A percentile compares a stretch with the other conserved stretches of the same genome.
Evolutionary conservation across 768 basidiomycete genomes (phyloP).

Genomic region (Mycena polygramma): DNA sequence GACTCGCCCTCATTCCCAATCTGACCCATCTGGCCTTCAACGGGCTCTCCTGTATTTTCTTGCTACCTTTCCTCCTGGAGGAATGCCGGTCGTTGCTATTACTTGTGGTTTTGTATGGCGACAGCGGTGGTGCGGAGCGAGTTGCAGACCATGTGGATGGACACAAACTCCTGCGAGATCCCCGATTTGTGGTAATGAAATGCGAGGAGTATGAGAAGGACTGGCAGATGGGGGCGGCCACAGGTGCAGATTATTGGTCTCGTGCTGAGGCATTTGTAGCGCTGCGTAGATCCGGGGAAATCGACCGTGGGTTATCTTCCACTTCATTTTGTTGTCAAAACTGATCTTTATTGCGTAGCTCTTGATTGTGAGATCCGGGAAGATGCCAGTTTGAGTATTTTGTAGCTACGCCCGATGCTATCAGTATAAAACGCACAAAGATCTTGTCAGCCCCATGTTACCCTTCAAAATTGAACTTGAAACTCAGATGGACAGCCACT

Average conservation of each 20-base stretch:
- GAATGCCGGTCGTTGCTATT: not conserved
- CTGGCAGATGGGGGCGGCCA: slow-evolving; percentile 8
- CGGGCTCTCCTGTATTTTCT: not conserved
- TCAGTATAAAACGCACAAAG: too few species aligned
- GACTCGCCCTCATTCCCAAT: not conserved
- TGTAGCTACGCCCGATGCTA: too few species aligned
- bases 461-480: too few species aligned
- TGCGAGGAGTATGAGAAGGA: not conserved
- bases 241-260: slow-evolving; percentile 4
- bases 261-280: slow-evolving; percentile 2
- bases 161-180: not conserved
- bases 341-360: too few species aligned
- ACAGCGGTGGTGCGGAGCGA: not conserved
- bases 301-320: not conserved
- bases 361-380: too few species aligned
- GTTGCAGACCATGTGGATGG: too few species aligned
- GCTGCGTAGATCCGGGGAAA: not conserved
- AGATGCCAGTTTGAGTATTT: too few species aligned
- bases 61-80: not conserved
- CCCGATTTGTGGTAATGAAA: not conserved
- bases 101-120: not conserved
- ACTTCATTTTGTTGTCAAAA: too few species aligned
- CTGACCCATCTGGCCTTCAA: slow-evolving; percentile 5
- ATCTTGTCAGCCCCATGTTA: too few species aligned
- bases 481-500: too few species aligned